Percentiles rank a stretch among this genome's conserved stretches.
These are phyloP conservation scores for Colletotrichum melonis DNA, from an alignment of 2,329 filamentous ascomycete species.

Conservation along the genomic window DNA sequence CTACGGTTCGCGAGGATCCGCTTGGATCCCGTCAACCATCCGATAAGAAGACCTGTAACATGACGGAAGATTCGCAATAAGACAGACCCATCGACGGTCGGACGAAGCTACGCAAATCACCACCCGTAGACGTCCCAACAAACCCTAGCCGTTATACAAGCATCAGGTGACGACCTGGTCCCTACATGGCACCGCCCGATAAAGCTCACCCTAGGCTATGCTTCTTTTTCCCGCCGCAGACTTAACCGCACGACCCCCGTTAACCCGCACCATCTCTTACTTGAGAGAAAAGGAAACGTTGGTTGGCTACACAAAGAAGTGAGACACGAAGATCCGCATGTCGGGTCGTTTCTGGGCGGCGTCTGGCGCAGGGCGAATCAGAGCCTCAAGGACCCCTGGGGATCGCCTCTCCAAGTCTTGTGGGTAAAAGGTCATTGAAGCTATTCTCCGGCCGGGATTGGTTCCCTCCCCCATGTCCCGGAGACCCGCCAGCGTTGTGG, in stretches of 20 bases:
- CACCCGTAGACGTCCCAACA: neutral
- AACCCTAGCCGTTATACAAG: neutral
- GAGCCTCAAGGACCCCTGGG: constrained; percentile 5
- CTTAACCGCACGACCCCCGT: neutral
- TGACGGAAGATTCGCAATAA: constrained; percentile 2
- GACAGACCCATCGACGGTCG: neutral
- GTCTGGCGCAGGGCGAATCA: constrained; percentile 22
- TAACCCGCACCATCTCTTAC: neutral
- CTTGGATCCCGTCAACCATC: neutral
- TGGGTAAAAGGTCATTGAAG: neutral
- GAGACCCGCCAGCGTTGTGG: neutral
- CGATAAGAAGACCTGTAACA: neutral
- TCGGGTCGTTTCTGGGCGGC: constrained; percentile 25
- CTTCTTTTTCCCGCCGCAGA: constrained; percentile 2
- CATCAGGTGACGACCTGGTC: neutral
- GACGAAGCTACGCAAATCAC: neutral
- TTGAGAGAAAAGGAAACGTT: neutral
- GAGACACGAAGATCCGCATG: constrained; percentile 30
- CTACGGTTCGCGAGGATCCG: neutral
- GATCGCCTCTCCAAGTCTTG: neutral
- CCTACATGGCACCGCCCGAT: neutral
- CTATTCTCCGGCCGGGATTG: constrained; percentile 7
- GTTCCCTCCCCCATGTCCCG: constrained; percentile 1
- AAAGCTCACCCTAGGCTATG: neutral
- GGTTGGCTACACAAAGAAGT: constrained; percentile 25